Evolutionary conservation across 495 filamentous ascomycete species (phyloP), one percentile per base, ranked within the genome.

Genomic region (Penicillium dipodomyicola): DNA sequence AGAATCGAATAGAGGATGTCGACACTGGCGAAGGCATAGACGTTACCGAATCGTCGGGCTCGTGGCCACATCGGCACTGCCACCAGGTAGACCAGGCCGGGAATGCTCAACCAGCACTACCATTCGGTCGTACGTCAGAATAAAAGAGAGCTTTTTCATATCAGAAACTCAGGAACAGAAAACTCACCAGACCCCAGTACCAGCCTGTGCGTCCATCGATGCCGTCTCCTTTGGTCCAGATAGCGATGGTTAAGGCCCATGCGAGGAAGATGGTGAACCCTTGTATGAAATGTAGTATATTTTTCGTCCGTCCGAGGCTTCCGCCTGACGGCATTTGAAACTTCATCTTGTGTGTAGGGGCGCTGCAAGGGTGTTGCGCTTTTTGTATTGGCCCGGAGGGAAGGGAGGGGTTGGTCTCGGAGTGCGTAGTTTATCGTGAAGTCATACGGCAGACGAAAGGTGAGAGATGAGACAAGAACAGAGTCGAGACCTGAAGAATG

Each of bases 21-120:
- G 44, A 95, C 73, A 5, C 78, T 79, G 19, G 87, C 82, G 71
- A 96, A 90, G 50, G 83, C 91, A 67, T 94, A 92, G 10, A 90
- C 87, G 61, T 96, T 86, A 44, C 89, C 89, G 59, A 92, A 83
- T 63, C 84, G 86, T 29, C 83, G 80, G 29, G 91, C 89, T 56
- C 91, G 85, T n/a, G 84, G 80, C 78, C 90, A 96, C 65, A 90
- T 85, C 23, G 91, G 92, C 5, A 91, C 84, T 76, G 91, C 88
- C 49, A 84, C 82, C 54, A 93, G 80, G 70, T 92, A 97, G 56
- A 96, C 82, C 58, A 94, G 82, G 23, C 84, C 89, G 5, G 91
- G 92, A 52, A 92, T 80, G 54, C 84, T 86, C 57, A 96, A 72
- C 82, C 91, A 96, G 74, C 89, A 94, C 92, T 96, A 57, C 57